phyloP scores from a whole-genome alignment of 1,139 yeast genomes.

The Taphrina betulina region DNA sequence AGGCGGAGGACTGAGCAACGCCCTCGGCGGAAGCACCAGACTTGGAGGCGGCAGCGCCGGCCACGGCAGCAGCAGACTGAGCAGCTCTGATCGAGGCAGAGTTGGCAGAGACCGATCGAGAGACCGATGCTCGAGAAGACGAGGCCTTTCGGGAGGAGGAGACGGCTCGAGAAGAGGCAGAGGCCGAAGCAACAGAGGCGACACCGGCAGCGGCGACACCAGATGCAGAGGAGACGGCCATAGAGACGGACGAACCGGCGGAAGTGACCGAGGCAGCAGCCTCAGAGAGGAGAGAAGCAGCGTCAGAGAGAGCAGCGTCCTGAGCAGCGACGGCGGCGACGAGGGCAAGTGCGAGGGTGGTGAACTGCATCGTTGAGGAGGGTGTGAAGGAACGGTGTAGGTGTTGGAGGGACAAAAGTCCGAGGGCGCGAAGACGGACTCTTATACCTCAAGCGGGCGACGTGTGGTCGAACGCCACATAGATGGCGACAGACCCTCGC shows the following conservation, averaged over 20 bases:
- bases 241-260: constrained; percentile 9
- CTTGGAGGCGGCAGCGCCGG: constrained; percentile 11
- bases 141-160: background rate
- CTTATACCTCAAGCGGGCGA: no score
- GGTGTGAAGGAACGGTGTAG: background rate
- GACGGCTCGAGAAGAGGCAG: constrained; percentile 15
- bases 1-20: constrained; percentile 22
- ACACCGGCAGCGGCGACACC: constrained; percentile 7
- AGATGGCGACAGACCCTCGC: no score
- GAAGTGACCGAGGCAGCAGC: background rate
- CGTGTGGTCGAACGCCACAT: no score
- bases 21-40: constrained; percentile 12
- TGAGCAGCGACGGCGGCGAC: constrained; percentile 30
- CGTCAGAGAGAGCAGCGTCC: background rate
- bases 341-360: constrained; percentile 24
- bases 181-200: constrained; percentile 13
- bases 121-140: constrained; percentile 5
- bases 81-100: constrained; percentile 26
- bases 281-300: background rate
- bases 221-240: constrained; percentile 4
- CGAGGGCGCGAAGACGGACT: no score
- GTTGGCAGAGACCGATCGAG: constrained; percentile 4
- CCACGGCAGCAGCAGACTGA: constrained; percentile 4
- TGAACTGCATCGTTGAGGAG: constrained; percentile 20
- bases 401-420: no score